Percentiles rank a stretch among this genome's conserved stretches.
Evolutionary conservation across 495 filamentous ascomycete genomes (phyloP).

Genomic region (Lophiotrema nucula): DNA sequence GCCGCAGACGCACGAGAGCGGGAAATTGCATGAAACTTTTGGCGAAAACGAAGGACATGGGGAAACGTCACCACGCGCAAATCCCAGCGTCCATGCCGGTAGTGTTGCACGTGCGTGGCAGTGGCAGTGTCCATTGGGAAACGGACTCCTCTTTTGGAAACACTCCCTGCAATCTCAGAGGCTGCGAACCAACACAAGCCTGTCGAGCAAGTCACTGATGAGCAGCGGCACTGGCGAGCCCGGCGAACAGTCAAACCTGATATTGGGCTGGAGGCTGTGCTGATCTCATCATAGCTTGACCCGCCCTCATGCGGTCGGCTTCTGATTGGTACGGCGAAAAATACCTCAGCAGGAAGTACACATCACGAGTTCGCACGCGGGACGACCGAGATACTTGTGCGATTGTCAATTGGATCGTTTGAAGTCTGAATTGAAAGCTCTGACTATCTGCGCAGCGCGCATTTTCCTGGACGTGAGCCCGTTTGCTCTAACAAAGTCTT

Average conservation of each 20-base stretch:
- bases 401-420: background rate
- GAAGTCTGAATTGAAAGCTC: background rate
- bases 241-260: background rate
- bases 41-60: too few species aligned
- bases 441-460: background rate
- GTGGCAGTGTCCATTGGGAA: background rate
- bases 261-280: constrained; percentile 9
- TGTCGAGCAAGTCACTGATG: background rate
- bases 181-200: background rate
- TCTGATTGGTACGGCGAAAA: constrained; percentile 9
- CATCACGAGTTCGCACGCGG: constrained; percentile 10
- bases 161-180: too few species aligned
- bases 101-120: background rate
- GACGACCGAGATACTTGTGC: background rate
- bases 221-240: background rate
- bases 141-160: background rate
- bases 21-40: too few species aligned
- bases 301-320: background rate
- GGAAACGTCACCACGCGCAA: constrained; percentile 5
- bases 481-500: background rate
- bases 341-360: constrained; percentile 11
- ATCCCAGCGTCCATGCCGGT: background rate
- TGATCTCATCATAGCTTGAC: constrained; percentile 7
- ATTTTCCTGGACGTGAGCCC: background rate
- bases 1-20: too few species aligned